Percentiles rank a stretch among this genome's conserved stretches.
phyloP scores from a whole-genome alignment of 78 protist genomes.

The Pigoraptor vietnamica region DNA sequence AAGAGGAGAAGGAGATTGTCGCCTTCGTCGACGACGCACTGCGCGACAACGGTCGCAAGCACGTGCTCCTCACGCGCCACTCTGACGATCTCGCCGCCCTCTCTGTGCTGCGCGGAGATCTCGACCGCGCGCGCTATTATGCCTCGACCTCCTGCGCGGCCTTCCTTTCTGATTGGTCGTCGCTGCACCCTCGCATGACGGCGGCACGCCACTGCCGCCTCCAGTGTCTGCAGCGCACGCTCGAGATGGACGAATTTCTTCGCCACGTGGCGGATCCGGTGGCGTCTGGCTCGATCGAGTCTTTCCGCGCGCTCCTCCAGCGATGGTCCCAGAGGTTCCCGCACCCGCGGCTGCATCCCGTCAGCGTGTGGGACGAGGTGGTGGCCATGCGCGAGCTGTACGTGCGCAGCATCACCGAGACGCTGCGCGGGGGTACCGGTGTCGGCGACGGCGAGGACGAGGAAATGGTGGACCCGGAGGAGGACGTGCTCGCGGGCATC shows the following conservation, averaged over 20 bases:
- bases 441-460: not conserved
- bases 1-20: not conserved
- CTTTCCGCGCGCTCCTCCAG: not conserved
- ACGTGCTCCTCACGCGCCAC: not conserved
- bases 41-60: not conserved
- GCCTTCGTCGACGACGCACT: not conserved
- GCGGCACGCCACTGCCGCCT: not conserved
- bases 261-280: not conserved
- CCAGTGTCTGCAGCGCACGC: not conserved
- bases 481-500: not conserved
- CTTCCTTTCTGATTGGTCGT: not conserved
- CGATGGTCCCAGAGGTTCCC: not conserved
- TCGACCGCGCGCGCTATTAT: not conserved
- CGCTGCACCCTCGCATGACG: not conserved
- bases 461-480: not conserved
- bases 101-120: not conserved
- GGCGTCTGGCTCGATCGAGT: not conserved
- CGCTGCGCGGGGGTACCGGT: not conserved
- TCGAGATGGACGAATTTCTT: constrained; percentile 18
- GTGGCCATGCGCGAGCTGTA: not conserved
- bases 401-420: not conserved
- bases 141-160: not conserved
- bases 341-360: not conserved
- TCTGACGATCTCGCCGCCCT: not conserved
- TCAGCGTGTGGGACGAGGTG: constrained; percentile 19